A percentile compares a stretch with the other conserved stretches of the same genome.
These are phyloP conservation scores for Venturia oleaginea DNA, from an alignment of 2,329 filamentous ascomycete genomes.

Conservation along the genomic window DNA sequence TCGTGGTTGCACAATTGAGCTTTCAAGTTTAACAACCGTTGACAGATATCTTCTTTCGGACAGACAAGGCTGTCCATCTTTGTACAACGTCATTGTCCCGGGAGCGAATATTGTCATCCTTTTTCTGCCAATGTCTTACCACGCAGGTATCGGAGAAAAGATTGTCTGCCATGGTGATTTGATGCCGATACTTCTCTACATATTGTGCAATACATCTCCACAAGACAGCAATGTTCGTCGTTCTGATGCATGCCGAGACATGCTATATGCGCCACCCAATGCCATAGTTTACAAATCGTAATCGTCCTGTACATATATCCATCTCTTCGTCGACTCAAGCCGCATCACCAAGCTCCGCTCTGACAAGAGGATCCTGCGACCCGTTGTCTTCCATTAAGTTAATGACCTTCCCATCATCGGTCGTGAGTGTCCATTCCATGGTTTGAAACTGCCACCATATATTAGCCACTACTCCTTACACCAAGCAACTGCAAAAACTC, in stretches of 20 bases:
- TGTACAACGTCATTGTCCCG: no score
- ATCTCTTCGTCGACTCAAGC: background rate
- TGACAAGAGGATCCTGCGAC: background rate
- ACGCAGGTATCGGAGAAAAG: background rate
- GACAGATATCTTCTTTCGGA: no score
- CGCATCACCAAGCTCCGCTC: slow-evolving; percentile 5
- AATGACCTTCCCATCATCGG: slow-evolving; percentile 55
- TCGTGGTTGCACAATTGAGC: no score
- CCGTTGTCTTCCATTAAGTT: slow-evolving; percentile 3
- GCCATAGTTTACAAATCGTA: background rate
- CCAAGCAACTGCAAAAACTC: slow-evolving; percentile 24
- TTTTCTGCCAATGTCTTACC: background rate
- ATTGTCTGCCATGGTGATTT: background rate
- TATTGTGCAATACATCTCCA: background rate
- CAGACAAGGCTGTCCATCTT: background rate
- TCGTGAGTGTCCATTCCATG: slow-evolving; percentile 77
- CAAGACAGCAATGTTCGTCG: background rate
- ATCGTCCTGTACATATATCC: background rate
- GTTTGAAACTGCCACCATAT: slow-evolving; percentile 58
- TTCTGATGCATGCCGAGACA: background rate
- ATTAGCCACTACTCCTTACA: slow-evolving; percentile 14
- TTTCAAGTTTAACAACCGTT: no score
- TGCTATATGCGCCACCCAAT: background rate
- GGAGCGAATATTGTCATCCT: background rate
- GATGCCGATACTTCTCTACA: background rate